Percentiles rank a stretch among this genome's conserved stretches.
Evolutionary conservation across 805 yeast genomes (phyloP).

Genomic region (Lachancea mirantina): DNA sequence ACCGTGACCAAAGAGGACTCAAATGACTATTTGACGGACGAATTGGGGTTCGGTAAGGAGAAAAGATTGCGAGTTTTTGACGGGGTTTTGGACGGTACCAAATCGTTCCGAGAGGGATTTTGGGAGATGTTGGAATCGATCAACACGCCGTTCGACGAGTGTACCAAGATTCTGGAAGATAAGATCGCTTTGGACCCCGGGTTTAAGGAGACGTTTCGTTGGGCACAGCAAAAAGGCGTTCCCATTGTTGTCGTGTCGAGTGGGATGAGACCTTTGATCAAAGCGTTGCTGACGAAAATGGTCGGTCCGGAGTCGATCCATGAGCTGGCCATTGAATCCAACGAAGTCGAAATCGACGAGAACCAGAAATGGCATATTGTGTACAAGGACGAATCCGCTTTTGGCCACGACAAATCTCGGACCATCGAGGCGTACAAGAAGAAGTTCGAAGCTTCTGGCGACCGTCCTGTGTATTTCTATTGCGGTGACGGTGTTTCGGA

Average conservation of each 20-base stretch:
- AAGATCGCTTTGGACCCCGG: slow-evolving; percentile 84
- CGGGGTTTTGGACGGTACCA: slow-evolving; percentile 60
- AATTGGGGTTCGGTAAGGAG: slow-evolving; percentile 74
- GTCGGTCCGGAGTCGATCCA: slow-evolving; percentile 71
- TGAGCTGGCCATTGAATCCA: slow-evolving; percentile 74
- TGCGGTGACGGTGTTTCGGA: slow-evolving; percentile 98
- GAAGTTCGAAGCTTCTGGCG: slow-evolving; percentile 26
- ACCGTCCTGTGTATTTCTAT: slow-evolving; percentile 69
- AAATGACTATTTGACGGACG: slow-evolving; percentile 85
- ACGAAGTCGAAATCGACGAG: slow-evolving; percentile 53
- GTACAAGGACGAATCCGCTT: slow-evolving; percentile 75
- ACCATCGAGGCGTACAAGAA: slow-evolving; percentile 50
- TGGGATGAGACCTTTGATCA: slow-evolving; percentile 91
- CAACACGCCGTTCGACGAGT: slow-evolving; percentile 68
- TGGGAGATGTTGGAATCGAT: slow-evolving; percentile 76
- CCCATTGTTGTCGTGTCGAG: slow-evolving; percentile 85
- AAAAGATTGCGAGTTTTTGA: slow-evolving; percentile 63
- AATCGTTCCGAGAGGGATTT: slow-evolving; percentile 77
- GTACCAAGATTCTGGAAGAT: slow-evolving; percentile 61
- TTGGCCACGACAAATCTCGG: slow-evolving; percentile 92
- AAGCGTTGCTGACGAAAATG: slow-evolving; percentile 62
- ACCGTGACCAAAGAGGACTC: slow-evolving; percentile 94
- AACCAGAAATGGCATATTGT: slow-evolving; percentile 74
- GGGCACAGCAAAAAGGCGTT: slow-evolving; percentile 63
- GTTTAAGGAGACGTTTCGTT: slow-evolving; percentile 69